Percentiles rank a stretch among this genome's conserved stretches.
Evolutionary conservation across 192 early-diverging fungal genomes (phyloP).

Genomic region (Coemansia sp.): DNA sequence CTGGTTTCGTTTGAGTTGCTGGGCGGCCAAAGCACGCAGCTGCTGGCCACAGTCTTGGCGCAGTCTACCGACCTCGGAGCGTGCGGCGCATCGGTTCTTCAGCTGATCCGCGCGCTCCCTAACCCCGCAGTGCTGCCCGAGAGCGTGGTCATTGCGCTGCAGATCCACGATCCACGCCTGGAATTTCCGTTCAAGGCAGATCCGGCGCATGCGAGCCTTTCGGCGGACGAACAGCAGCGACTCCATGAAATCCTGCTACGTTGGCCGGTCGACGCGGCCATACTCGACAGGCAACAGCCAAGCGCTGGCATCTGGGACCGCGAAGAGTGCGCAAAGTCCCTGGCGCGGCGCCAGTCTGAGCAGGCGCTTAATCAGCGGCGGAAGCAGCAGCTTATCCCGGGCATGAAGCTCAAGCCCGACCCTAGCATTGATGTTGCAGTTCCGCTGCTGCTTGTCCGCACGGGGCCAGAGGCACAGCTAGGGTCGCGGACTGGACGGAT

Average conservation of each 20-base stretch:
- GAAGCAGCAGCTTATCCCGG: constrained; percentile 63
- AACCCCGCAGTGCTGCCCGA: constrained; percentile 72
- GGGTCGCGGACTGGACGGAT: constrained; percentile 27
- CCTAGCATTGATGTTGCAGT: constrained; percentile 58
- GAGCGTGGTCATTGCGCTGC: constrained; percentile 74
- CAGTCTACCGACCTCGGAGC: neutral
- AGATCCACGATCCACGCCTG: constrained; percentile 81
- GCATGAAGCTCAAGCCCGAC: constrained; percentile 56
- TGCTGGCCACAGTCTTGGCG: constrained; percentile 65
- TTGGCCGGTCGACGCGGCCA: constrained; percentile 59
- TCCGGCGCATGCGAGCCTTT: neutral
- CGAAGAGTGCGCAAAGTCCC: constrained; percentile 32
- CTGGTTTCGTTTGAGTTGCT: constrained; percentile 80
- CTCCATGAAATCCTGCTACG: constrained; percentile 44
- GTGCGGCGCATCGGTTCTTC: constrained; percentile 8
- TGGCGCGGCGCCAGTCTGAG: constrained; percentile 53
- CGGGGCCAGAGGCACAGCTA: constrained; percentile 52
- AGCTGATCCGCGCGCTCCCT: constrained; percentile 28
- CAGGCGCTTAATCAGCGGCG: constrained; percentile 56
- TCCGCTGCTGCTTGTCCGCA: constrained; percentile 79
- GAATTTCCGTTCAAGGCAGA: constrained; percentile 41
- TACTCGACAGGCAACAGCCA: constrained; percentile 33
- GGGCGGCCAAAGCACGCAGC: constrained; percentile 68
- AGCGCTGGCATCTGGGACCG: constrained; percentile 58
- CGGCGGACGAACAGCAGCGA: constrained; percentile 12